Percentiles rank a stretch among this genome's conserved stretches.
phyloP scores from a whole-genome alignment of 805 yeast genomes.

The Wickerhamiella kurtzmanii region DNA sequence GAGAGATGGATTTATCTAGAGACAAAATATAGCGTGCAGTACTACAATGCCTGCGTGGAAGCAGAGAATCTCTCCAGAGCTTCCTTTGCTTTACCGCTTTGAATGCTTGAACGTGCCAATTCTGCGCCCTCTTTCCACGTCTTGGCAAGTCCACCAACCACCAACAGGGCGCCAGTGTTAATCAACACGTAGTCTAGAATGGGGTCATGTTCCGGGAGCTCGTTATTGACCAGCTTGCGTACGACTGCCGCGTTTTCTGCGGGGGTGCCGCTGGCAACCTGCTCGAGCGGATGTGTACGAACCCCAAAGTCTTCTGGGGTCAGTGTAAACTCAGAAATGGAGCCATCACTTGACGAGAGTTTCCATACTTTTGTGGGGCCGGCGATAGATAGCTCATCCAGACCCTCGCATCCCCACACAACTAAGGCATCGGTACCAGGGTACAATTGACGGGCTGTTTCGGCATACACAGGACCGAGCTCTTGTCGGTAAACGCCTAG shows the following conservation, averaged over 20 bases:
- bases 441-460: conserved; percentile 52
- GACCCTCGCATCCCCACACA: conserved; percentile 84
- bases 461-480: conserved; percentile 74
- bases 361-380: conserved; percentile 77
- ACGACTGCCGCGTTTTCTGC: conserved; percentile 61
- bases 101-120: conserved; percentile 55
- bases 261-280: conserved; percentile 78
- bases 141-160: conserved; percentile 52
- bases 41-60: not conserved
- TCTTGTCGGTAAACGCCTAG: conserved; percentile 77
- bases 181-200: conserved; percentile 78
- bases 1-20: no score
- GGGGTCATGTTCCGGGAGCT: conserved; percentile 36
- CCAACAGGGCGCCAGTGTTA: conserved; percentile 80
- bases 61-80: conserved; percentile 33
- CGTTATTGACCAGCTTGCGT: conserved; percentile 34
- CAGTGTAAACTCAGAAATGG: conserved; percentile 21
- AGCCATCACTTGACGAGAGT: conserved; percentile 30
- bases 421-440: conserved; percentile 48
- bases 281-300: conserved; percentile 50
- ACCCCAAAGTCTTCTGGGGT: conserved; percentile 71
- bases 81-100: conserved; percentile 48
- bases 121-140: conserved; percentile 66
- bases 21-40: no score
- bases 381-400: conserved; percentile 88